Base-by-base conservation (phyloP, 2,329 filamentous ascomycete genomes). In the Stemphylium lycopersici region DNA sequence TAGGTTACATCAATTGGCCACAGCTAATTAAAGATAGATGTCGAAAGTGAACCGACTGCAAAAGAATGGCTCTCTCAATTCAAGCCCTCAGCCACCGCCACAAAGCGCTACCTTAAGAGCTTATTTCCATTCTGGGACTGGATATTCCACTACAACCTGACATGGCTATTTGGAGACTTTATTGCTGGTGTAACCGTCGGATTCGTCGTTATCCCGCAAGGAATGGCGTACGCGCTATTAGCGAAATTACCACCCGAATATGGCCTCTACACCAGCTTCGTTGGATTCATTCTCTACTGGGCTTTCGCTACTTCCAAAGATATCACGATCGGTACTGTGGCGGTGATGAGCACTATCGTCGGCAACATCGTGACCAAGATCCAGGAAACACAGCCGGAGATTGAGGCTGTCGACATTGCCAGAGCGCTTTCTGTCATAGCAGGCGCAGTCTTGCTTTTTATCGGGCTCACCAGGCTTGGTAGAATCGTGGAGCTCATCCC, bases 291-390 rank as follows among this genome's bases (percentile, higher is more conserved):
- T 59, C 83, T 96, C 57, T 99, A 99, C 77, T 98, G 93, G 93
- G 90, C 97, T 71, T 98, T 98, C 70, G 95, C 93, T 31, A 99
- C 95, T 0, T 97, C 93, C 12, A 99, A 98, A 73, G 93, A 99
- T 75, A 98, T 99, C 70, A 97, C 93, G 8, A 98, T 98, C 52
- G 93, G 93, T n/a, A 93, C 93, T 29, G 95, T 98, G 43, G 95
- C 95, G 33, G 95, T 98, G 63, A 90, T 98, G 84, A 98, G 93
- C 1, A 96, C 90, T 3, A 83, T 99, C 13, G 89, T 91, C 2
- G 95, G 95, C 39, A 89, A 89, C 48, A 87, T 98, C 45, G 87
- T 98, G 40, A 73, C 83, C 38, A 83, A 88, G 33, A 87, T 37
- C 73, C 81, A 45, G 71, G 78, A 6, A 72, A 81, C 3, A 73